Conservation (phyloP, 169 alveolate species). For the Besnoitia besnoiti region DNA sequence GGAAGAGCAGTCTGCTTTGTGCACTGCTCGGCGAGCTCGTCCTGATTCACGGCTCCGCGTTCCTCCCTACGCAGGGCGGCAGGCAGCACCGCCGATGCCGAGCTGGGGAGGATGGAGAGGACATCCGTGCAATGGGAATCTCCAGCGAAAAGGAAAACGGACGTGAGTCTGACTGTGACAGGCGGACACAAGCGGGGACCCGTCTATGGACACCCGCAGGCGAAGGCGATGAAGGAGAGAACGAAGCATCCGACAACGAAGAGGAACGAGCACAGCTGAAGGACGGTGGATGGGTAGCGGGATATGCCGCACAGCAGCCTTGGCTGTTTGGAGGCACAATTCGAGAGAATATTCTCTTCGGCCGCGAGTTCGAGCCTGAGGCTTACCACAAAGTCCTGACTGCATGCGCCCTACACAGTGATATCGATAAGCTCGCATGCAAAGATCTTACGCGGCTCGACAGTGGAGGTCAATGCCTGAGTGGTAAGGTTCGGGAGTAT, state of each 20-base stretch:
- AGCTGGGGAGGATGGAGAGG: no score
- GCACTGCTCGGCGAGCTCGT: conserved; percentile 40
- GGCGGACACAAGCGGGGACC: no score
- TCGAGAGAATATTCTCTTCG: conserved; percentile 45
- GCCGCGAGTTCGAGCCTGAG: conserved; percentile 28
- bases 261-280: not conserved
- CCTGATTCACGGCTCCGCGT: conserved; percentile 34
- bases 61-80: no score
- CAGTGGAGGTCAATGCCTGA: conserved; percentile 51
- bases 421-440: conserved; percentile 21
- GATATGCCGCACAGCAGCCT: conserved; percentile 52
- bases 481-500: conserved; percentile 17
- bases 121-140: no score
- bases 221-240: not conserved
- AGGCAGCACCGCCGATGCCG: no score
- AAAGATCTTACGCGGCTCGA: conserved; percentile 20
- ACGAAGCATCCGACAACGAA: no score
- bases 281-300: not conserved
- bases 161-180: no score
- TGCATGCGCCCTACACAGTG: conserved; percentile 50
- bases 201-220: no score
- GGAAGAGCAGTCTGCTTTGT: conserved; percentile 51
- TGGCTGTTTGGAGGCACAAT: conserved; percentile 27
- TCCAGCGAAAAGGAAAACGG: no score
- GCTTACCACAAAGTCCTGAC: conserved; percentile 16